These are phyloP conservation scores for Cyberlindnera xylosilytica DNA, from an alignment of 805 yeast genomes.

Conservation along the genomic window DNA sequence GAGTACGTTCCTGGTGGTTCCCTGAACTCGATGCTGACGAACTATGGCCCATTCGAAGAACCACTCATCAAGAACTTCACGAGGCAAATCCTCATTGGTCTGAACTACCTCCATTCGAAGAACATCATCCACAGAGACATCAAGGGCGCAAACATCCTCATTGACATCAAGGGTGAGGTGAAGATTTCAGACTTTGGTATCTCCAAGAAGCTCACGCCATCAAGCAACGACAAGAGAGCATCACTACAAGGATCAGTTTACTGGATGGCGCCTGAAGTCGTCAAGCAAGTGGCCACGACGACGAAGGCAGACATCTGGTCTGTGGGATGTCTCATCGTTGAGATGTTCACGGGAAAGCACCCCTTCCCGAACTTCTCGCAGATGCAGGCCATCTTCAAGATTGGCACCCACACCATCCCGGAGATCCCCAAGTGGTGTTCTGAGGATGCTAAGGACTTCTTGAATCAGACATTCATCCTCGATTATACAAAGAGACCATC, in stretches of 20 bases:
- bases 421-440: constrained; percentile 74
- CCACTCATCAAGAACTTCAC: constrained; percentile 69
- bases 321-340: constrained; percentile 89
- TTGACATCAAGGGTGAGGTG: constrained; percentile 76
- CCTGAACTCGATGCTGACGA: constrained; percentile 63
- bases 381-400: constrained; percentile 94
- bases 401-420: constrained; percentile 84
- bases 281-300: constrained; percentile 87
- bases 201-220: constrained; percentile 62
- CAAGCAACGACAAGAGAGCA: constrained; percentile 52
- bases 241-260: constrained; percentile 92
- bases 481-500: constrained; percentile 73
- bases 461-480: constrained; percentile 64
- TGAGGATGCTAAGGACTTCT: constrained; percentile 62
- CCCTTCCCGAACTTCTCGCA: constrained; percentile 94
- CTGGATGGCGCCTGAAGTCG: constrained; percentile 99
- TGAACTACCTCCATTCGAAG: constrained; percentile 68
- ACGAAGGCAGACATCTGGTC: constrained; percentile 97
- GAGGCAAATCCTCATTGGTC: constrained; percentile 71
- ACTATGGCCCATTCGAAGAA: constrained; percentile 80
- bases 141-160: constrained; percentile 83
- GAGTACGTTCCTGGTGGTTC: constrained; percentile 77
- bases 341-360: constrained; percentile 94
- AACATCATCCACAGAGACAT: constrained; percentile 84
- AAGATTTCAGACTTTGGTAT: constrained; percentile 88